These are phyloP conservation scores for Tilletia setariae DNA, from an alignment of 1,284 basidiomycete genomes.

Conservation along the genomic window DNA sequence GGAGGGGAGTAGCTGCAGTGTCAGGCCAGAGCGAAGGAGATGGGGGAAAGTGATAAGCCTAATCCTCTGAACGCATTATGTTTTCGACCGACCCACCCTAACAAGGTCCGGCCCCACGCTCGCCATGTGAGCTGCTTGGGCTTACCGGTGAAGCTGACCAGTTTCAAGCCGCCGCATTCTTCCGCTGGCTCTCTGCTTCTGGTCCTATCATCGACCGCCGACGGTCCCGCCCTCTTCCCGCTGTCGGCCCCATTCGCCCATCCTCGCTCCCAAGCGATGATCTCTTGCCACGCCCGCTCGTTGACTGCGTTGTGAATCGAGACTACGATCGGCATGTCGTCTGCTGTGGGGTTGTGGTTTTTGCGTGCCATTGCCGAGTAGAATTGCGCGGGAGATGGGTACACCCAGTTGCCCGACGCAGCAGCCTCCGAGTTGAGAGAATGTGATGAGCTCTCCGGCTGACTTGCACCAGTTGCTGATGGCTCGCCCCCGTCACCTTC, in stretches of 20 bases:
- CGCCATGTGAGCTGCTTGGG: conserved; percentile 64
- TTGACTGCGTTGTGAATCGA: conserved; percentile 99
- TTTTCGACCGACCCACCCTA: conserved; percentile 76
- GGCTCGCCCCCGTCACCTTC: conserved; percentile 17
- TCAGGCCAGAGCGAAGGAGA: too few species aligned
- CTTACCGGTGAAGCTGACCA: conserved; percentile 72
- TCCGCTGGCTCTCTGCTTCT: conserved; percentile 61
- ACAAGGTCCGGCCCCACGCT: conserved; percentile 74
- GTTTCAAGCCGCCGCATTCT: conserved; percentile 73
- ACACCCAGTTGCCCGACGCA: conserved; percentile 75
- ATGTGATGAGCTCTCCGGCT: conserved; percentile 20
- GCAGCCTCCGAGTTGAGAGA: conserved; percentile 18
- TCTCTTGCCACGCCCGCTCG: conserved; percentile 87
- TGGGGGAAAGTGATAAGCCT: too few species aligned
- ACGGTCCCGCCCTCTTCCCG: neutral
- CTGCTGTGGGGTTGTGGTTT: conserved; percentile 63
- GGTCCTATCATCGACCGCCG: neutral
- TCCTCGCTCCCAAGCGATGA: conserved; percentile 76
- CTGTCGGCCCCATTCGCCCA: neutral
- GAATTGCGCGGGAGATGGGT: conserved; percentile 97
- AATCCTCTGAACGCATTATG: too few species aligned
- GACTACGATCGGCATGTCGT: conserved; percentile 91
- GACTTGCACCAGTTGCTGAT: neutral
- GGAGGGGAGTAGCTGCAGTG: conserved; percentile 72
- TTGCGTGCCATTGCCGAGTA: conserved; percentile 92